Base-by-base conservation (phyloP, 192 early-diverging fungal species). In the Phycomyces nitens region DNA sequence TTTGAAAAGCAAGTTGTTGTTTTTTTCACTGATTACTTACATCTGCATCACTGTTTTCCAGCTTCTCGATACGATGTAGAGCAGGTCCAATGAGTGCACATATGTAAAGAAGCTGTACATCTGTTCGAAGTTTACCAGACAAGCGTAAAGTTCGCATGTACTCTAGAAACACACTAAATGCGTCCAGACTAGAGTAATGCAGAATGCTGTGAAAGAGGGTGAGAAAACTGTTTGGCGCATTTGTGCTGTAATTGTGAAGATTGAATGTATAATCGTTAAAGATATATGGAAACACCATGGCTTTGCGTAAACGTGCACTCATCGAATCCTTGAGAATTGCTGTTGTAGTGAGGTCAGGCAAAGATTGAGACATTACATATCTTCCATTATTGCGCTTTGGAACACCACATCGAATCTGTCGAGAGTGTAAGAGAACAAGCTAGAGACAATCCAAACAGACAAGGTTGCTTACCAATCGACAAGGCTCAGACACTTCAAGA, bases 111-210 rank as follows among this genome's bases (percentile, higher is more conserved):
- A 90, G 60, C 56, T 92, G 90, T 1, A 83, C 78, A 66, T 92
- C 90, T 0, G 89, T 86, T 50, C 74, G 72, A 42, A 86, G 69
- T 61, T 68, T 71, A 51, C 72, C 77, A 39, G 70, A 66, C 8
- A 27, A 53, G 16, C 76, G 56, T 57, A 78, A 68, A 23, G 64
- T 58, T 53, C 77, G 66, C 6, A 80, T 58, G 47, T 74, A 80
- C 21, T 77, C 73, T 52, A 84, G 60, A 20, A 88, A 69, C 5
- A 81, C 58, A 24, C 65, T 57, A 41, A 90, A 80, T 2, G 82
- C 79, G 58, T 86, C 90, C 16, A 82, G 73, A 21, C 86, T 87
- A 23, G 87, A 87, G 62, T 92, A 92, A 58, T 92, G 88, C 23
- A 86, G 62, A 11, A 90, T 77, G 34, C 86, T 82, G 67, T 92